Evolutionary conservation across 768 basidiomycete species (phyloP).

Genomic region (Lentinus tigrinus): DNA sequence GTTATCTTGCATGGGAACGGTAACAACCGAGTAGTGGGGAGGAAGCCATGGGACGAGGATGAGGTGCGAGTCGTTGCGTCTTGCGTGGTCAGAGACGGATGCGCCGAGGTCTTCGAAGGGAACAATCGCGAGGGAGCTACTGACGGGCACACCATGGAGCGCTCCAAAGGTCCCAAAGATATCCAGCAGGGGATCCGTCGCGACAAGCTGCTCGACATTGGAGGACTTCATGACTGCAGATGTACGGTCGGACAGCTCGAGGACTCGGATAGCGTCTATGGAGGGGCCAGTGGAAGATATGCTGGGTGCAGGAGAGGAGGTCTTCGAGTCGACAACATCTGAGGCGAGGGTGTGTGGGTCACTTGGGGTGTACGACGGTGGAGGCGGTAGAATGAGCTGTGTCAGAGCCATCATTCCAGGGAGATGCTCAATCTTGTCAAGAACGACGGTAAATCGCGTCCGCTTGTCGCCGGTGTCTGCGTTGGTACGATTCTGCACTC

Average conservation of each 20-base stretch:
- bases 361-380: constrained; percentile 16
- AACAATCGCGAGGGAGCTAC: constrained; percentile 70
- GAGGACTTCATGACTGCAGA: constrained; percentile 67
- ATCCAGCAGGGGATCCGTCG: constrained; percentile 68
- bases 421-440: constrained; percentile 88
- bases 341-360: neutral
- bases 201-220: constrained; percentile 62
- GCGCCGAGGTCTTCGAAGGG: constrained; percentile 70
- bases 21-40: constrained; percentile 23
- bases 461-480: constrained; percentile 36
- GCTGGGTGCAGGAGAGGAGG: neutral
- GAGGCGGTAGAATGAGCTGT: constrained; percentile 65
- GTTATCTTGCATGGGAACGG: constrained; percentile 5
- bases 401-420: constrained; percentile 88
- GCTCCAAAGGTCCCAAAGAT: constrained; percentile 78
- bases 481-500: neutral
- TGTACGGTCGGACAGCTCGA: constrained; percentile 74
- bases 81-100: constrained; percentile 69
- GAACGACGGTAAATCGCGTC: constrained; percentile 75
- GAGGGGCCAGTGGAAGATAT: constrained; percentile 31
- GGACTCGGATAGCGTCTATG: constrained; percentile 80
- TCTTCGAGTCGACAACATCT: constrained; percentile 5
- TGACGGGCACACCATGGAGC: constrained; percentile 64
- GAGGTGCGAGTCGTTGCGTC: constrained; percentile 59
- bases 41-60: constrained; percentile 83